These are phyloP conservation scores for Bocquillonia castaneifolia DNA, from an alignment of 441 rosid genomes.

Conservation along the genomic window DNA sequence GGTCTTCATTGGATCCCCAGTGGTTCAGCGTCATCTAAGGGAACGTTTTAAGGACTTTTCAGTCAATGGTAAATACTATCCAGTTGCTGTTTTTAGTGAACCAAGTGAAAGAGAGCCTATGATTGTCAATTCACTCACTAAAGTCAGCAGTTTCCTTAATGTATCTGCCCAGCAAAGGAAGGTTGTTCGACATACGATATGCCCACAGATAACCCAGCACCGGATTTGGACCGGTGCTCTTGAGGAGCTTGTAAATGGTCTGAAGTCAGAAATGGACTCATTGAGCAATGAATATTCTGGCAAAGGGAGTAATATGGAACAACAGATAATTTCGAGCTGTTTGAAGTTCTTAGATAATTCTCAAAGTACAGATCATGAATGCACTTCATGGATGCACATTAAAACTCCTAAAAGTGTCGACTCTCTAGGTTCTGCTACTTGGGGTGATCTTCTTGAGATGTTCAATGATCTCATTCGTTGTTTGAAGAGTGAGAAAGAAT, in stretches of 20 bases:
- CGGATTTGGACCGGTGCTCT: slow-evolving; percentile 65
- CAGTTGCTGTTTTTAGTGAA: slow-evolving; percentile 35
- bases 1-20: slow-evolving; percentile 58
- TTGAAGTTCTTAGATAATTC: slow-evolving; percentile 53
- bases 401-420: slow-evolving; percentile 37
- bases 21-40: slow-evolving; percentile 43
- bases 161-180: slow-evolving; percentile 69
- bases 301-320: slow-evolving; percentile 43
- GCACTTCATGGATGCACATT: slow-evolving; percentile 69
- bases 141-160: slow-evolving; percentile 47
- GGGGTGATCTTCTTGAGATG: slow-evolving; percentile 85
- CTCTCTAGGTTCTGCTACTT: slow-evolving; percentile 34
- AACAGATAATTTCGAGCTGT: slow-evolving; percentile 62
- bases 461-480: slow-evolving; percentile 58
- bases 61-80: slow-evolving; percentile 19
- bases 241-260: slow-evolving; percentile 45
- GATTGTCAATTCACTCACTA: slow-evolving; percentile 51
- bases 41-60: slow-evolving; percentile 17
- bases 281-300: slow-evolving; percentile 32
- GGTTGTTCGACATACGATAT: slow-evolving; percentile 46
- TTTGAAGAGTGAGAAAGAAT: slow-evolving; percentile 37
- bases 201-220: slow-evolving; percentile 65
- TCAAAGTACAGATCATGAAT: slow-evolving; percentile 38
- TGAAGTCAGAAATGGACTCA: slow-evolving; percentile 51
- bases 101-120: slow-evolving; percentile 51